Base-by-base conservation (phyloP, 306 rosid genomes). In the Coriaria nepalensis region DNA sequence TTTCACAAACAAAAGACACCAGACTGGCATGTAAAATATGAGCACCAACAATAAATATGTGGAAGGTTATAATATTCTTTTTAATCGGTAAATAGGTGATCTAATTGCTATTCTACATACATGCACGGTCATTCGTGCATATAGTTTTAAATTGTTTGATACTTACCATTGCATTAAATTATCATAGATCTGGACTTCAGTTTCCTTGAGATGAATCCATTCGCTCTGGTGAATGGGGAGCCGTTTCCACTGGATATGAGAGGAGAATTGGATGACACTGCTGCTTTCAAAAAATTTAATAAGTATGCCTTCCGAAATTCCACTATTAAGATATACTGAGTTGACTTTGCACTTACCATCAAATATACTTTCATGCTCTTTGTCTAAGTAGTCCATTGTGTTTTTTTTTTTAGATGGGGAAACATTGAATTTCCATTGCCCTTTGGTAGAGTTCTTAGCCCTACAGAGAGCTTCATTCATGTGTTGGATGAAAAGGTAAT, bases 191-290 rank as follows among this genome's bases (percentile, higher is more conserved):
- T 86, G 70, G 93, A 86, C 70, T 81, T 81, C 70, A 78, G 67
- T 67, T 81, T 86, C 48, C 67, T 86, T 38, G 95, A 86, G 82
- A 76, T 86, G 93, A 86, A 81, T 60, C 95, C 95, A 2, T 86
- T 86, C 66, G 69, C 93, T 10, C 61, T 81, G 63, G 85, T 86
- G 52, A 58, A 86, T 9, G 85, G 81, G 54, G 81, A 69, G 72
- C 87, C 95, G 33, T 86, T 64, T 62, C 93, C 95, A 36, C 59
- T 86, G 68, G 93, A 86, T 69, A 86, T 81, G 87, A 71, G 95
- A 64, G 95, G 95, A 45, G 95, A 86, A 62, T 53, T 86, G 74
- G 95, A 86, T 64, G 95, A 86, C 68, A 86, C 88, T 57, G 93
- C 93, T 34, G 86, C 81, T 7, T 86, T 86, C 66, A 81, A 86